A percentile compares a stretch with the other conserved stretches of the same genome.
Evolutionary conservation across 116 monocot species (phyloP).

Genomic region (Papilionanthe hybrid): DNA sequence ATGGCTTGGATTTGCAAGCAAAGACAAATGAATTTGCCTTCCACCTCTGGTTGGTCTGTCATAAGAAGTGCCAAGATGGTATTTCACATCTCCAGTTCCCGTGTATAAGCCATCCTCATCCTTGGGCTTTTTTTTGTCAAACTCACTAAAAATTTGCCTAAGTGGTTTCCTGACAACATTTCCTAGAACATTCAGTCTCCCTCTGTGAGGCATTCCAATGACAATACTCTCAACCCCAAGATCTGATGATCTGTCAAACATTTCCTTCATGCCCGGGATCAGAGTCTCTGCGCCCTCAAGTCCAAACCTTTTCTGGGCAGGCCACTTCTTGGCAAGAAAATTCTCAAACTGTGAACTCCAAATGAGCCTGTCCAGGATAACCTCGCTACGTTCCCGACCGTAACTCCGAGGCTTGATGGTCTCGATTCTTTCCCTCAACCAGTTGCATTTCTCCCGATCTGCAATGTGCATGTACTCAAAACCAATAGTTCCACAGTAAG

Average conservation of each 20-base stretch:
- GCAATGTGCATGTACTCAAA: slow-evolving; percentile 70
- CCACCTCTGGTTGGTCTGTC: slow-evolving; percentile 53
- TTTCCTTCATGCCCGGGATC: slow-evolving; percentile 57
- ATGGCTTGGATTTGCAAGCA: slow-evolving; percentile 76
- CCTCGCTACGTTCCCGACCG: slow-evolving; percentile 24
- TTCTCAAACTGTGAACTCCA: slow-evolving; percentile 53
- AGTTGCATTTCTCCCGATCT: slow-evolving; percentile 44
- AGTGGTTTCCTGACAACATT: slow-evolving; percentile 58
- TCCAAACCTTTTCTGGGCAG: slow-evolving; percentile 48
- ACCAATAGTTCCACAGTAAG: slow-evolving; percentile 50
- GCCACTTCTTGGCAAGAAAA: slow-evolving; percentile 53
- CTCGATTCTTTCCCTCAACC: slow-evolving; percentile 53
- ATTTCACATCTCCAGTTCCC: slow-evolving; percentile 53
- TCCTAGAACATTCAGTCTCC: slow-evolving; percentile 53
- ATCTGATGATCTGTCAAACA: slow-evolving; percentile 41
- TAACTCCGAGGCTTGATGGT: slow-evolving; percentile 30
- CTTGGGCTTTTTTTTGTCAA: slow-evolving; percentile 34
- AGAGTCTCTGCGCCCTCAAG: slow-evolving; percentile 52
- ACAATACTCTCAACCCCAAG: slow-evolving; percentile 48
- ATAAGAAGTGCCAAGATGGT: slow-evolving; percentile 50
- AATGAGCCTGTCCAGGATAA: slow-evolving; percentile 50
- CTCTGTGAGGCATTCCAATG: slow-evolving; percentile 57
- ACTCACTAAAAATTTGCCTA: slow-evolving; percentile 53
- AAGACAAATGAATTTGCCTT: slow-evolving; percentile 41
- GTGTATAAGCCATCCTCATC: slow-evolving; percentile 34